Evolutionary conservation across 768 basidiomycete species (phyloP), one percentile per base, ranked within the genome.

Genomic region (Lactarius indigo): DNA sequence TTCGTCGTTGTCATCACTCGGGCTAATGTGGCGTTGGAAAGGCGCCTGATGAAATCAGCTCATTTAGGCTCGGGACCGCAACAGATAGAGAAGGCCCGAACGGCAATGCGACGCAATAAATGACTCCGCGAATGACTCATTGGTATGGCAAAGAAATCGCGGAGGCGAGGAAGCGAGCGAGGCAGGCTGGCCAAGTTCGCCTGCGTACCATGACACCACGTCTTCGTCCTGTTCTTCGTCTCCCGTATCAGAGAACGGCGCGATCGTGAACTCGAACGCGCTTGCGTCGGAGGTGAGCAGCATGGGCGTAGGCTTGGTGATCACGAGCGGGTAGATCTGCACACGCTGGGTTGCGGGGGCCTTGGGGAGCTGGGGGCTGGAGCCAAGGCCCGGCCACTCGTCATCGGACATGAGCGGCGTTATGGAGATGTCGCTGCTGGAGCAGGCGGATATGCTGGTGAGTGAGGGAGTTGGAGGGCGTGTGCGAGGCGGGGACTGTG

Each of bases 381-480:
- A 3, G 17, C 28, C 15, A 10, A 20, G 35, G 23, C 26, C 23
- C 5, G 55, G 66, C 7, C 75, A 80, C 63, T 87, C 85, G 66
- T 85, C 83, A 70, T 87, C 86, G 5, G 85, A 87, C 2, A 83
- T 76, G 1, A 79, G 74, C n/a, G 88, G 87, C 0, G 87, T 87
- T 10, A 61, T 63, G 50, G 70, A 72, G 28, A 64, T 63, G 39
- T 66, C 70, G 50, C 30, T 42, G 42, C 69, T 68, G 5, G 72
- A 71, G 59, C 68, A 68, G 33, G 47, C 66, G 20, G 69, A 71
- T 58, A 70, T 68, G 62, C 68, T 70, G 8, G 72, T 76, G 37
- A 64, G 74, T 5, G 76, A 75, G 5, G 77, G 76, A 2, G 77
- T 76, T 18, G 57, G 68, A 66, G 60, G 64, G 28, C 57, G 69